Conservation (phyloP, 2,329 filamentous ascomycete genomes). For the Alternaria arborescens region DNA sequence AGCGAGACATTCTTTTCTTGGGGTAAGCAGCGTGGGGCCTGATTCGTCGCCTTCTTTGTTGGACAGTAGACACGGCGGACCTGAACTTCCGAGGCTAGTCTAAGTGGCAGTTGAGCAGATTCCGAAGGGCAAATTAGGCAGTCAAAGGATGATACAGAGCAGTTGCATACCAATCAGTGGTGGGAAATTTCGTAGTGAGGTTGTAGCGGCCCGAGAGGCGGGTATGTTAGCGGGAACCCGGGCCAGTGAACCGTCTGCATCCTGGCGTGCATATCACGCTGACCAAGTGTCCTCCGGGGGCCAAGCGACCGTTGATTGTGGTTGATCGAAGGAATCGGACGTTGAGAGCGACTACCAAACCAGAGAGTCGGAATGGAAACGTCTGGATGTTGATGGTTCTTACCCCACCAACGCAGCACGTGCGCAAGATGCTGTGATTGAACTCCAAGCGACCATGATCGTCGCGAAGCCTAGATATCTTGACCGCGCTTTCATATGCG, state of each 20-base stretch:
- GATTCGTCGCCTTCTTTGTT: slow-evolving; percentile 35
- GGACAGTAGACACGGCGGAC: slow-evolving; percentile 45
- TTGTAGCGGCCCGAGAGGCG: slow-evolving; percentile 40
- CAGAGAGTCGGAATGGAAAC: slow-evolving; percentile 12
- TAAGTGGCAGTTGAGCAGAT: slow-evolving; percentile 26
- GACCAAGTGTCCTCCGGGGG: slow-evolving; percentile 19
- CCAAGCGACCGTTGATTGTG: slow-evolving; percentile 35
- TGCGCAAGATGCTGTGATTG: not conserved
- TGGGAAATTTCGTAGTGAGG: slow-evolving; percentile 45
- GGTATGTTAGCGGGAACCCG: slow-evolving; percentile 39
- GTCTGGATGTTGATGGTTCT: slow-evolving; percentile 10
- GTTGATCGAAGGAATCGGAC: slow-evolving; percentile 7
- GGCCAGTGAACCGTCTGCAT: slow-evolving; percentile 31
- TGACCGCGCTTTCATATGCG: slow-evolving; percentile 1
- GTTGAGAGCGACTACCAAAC: not conserved
- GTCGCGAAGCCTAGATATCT: slow-evolving; percentile 1
- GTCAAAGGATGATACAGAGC: slow-evolving; percentile 14
- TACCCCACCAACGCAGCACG: slow-evolving; percentile 1
- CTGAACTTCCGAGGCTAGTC: slow-evolving; percentile 43
- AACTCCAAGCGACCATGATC: not conserved
- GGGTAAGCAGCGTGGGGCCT: slow-evolving; percentile 28
- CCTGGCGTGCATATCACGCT: slow-evolving; percentile 37
- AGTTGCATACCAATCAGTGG: slow-evolving; percentile 33
- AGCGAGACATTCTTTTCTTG: slow-evolving; percentile 26
- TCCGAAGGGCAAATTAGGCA: slow-evolving; percentile 31